Conservation (phyloP, 2,329 filamentous ascomycete species). For the Blastomyces percursus region DNA sequence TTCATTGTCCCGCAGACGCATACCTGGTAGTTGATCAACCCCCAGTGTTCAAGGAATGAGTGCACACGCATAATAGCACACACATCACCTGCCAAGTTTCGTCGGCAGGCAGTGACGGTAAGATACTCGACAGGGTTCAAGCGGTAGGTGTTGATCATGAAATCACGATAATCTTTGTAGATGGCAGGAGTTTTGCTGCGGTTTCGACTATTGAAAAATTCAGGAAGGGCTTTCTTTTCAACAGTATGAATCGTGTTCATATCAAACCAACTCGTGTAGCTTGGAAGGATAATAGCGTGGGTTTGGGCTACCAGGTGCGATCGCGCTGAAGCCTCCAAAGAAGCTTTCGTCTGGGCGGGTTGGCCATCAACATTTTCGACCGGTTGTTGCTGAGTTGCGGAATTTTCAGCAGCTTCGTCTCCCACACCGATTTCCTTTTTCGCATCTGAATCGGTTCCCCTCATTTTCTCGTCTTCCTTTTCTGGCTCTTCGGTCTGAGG, state of each 20-base stretch:
- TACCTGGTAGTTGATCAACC: conserved; percentile 97
- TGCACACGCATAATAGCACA: conserved; percentile 99
- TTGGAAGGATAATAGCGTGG: conserved; percentile 90
- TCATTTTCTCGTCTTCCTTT: conserved; percentile 69
- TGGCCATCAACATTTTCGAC: conserved; percentile 44
- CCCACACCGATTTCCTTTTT: conserved; percentile 35
- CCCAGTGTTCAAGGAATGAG: conserved; percentile 96
- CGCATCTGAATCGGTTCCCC: conserved; percentile 43
- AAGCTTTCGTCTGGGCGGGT: conserved; percentile 60
- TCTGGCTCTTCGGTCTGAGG: conserved; percentile 49
- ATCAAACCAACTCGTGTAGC: conserved; percentile 98
- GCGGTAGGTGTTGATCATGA: conserved; percentile 99
- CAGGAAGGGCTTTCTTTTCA: conserved; percentile 86
- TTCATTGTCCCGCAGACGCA: conserved; percentile 34
- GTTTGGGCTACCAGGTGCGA: conserved; percentile 89
- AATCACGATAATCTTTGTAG: conserved; percentile 98
- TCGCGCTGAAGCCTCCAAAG: conserved; percentile 73
- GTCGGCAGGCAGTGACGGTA: conserved; percentile 88
- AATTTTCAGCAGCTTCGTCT: conserved; percentile 32
- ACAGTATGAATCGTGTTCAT: conserved; percentile 87
- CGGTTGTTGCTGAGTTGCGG: conserved; percentile 28
- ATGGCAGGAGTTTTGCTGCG: conserved; percentile 94
- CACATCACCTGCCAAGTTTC: conserved; percentile 92
- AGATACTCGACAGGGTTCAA: conserved; percentile 93
- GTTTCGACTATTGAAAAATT: conserved; percentile 98